A percentile compares a stretch with the other conserved stretches of the same genome.
Conservation (phyloP, 192 early-diverging fungal genomes). For the Dimargaris xerosporica region DNA sequence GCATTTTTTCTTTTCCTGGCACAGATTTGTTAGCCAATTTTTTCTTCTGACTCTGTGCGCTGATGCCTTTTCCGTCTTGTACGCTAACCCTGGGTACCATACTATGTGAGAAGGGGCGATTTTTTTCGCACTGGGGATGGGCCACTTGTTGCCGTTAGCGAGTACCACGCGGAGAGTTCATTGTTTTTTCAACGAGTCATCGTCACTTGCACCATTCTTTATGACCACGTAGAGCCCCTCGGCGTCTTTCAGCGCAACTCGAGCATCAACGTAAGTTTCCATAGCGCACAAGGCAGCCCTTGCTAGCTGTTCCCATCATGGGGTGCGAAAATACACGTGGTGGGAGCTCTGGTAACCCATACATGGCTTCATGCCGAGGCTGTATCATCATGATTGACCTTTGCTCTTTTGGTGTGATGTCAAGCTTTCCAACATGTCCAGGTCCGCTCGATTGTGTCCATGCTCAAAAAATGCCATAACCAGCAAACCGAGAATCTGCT, state of each 20-base stretch:
- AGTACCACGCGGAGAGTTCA: slow-evolving; percentile 38
- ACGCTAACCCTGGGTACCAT: too few relatives aligned
- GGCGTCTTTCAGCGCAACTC: slow-evolving; percentile 66
- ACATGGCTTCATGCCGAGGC: too few relatives aligned
- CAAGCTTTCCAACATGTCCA: background rate
- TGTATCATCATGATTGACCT: too few relatives aligned
- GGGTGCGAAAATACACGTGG: too few relatives aligned
- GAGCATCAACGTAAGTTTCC: slow-evolving; percentile 68
- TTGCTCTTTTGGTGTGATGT: slow-evolving; percentile 9
- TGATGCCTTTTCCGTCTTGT: too few relatives aligned
- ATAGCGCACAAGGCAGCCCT: too few relatives aligned
- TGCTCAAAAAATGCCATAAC: slow-evolving; percentile 18
- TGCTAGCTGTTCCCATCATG: slow-evolving; percentile 7
- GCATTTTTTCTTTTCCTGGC: too few relatives aligned
- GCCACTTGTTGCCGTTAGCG: slow-evolving; percentile 29
- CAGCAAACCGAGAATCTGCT: slow-evolving; percentile 39
- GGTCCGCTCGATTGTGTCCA: slow-evolving; percentile 26
- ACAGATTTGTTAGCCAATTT: too few relatives aligned
- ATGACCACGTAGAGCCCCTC: slow-evolving; percentile 72
- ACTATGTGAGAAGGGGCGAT: too few relatives aligned
- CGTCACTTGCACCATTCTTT: slow-evolving; percentile 75
- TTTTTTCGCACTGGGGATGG: too few relatives aligned
- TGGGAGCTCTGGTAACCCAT: too few relatives aligned
- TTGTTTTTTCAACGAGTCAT: slow-evolving; percentile 76
- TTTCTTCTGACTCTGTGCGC: too few relatives aligned